These are phyloP conservation scores for Exophiala mesophila DNA, from an alignment of 2,329 filamentous ascomycete genomes.

Conservation along the genomic window DNA sequence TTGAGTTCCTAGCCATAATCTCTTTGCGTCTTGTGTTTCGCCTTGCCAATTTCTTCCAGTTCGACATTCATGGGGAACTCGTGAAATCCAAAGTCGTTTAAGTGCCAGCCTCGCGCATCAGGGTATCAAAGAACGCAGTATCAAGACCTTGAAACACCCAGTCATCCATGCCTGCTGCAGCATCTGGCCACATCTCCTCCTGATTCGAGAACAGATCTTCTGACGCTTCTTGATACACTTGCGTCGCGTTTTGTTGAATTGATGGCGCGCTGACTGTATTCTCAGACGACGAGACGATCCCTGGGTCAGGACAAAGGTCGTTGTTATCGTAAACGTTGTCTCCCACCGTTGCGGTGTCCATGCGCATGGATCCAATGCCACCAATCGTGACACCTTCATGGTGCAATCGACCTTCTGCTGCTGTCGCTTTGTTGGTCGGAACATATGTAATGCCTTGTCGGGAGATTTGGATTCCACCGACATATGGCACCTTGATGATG, in stretches of 20 bases:
- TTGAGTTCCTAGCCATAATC: too few species aligned
- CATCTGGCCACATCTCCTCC: neutral
- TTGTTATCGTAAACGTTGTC: neutral
- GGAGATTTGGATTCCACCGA: constrained; percentile 38
- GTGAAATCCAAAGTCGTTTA: too few species aligned
- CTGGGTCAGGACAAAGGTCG: neutral
- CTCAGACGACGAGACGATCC: too few species aligned
- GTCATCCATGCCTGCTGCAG: constrained; percentile 16
- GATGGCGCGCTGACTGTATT: neutral
- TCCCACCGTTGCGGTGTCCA: neutral
- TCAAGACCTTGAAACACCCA: constrained; percentile 23
- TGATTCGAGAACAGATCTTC: neutral
- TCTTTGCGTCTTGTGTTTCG: too few species aligned
- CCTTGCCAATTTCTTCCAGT: too few species aligned
- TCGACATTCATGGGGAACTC: too few species aligned
- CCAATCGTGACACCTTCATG: constrained; percentile 5
- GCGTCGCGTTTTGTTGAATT: neutral
- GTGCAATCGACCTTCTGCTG: neutral
- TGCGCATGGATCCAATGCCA: neutral
- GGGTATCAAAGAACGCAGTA: constrained; percentile 22
- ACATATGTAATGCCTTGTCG: constrained; percentile 13
- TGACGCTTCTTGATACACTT: neutral
- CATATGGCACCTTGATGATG: constrained; percentile 40
- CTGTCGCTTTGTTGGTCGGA: neutral
- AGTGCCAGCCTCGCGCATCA: constrained; percentile 5